A percentile compares a stretch with the other conserved stretches of the same genome.
Evolutionary conservation across 257 asterid genomes (phyloP).

Genomic region (Solanum verrucosum): DNA sequence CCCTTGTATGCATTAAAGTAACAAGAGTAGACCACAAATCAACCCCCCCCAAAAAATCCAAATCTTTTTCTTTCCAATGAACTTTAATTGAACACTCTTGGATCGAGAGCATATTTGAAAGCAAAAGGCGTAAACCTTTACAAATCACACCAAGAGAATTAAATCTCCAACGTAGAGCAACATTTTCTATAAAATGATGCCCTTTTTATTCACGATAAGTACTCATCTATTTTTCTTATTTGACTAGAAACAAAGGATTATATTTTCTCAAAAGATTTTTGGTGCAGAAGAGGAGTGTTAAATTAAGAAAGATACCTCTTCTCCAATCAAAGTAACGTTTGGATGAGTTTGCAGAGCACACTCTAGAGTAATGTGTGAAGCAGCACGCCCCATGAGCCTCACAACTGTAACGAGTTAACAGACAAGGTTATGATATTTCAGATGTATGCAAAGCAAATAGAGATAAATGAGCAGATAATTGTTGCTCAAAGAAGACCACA

Average conservation of each 20-base stretch:
- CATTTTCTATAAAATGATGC: neutral
- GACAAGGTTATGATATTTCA: neutral
- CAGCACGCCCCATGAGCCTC: constrained; percentile 99
- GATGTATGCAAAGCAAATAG: neutral
- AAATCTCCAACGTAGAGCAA: neutral
- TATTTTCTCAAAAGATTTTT: neutral
- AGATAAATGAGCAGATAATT: neutral
- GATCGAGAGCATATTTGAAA: neutral
- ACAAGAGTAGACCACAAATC: neutral
- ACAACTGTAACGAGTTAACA: constrained; percentile 52
- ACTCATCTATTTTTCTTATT: neutral
- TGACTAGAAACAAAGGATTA: neutral
- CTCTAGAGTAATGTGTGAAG: constrained; percentile 96
- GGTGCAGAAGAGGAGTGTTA: neutral
- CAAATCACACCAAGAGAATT: neutral
- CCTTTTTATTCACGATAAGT: neutral
- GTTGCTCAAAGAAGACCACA: neutral
- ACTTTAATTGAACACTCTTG: neutral
- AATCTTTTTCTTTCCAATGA: neutral
- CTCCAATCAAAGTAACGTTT: constrained; percentile 87
- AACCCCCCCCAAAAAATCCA: too few species aligned
- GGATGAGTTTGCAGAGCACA: constrained; percentile 99
- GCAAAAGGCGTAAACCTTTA: neutral
- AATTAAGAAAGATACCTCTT: constrained; percentile 56
- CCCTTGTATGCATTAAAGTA: neutral